Conservation (phyloP, 108 stramenopile species). For the Pseudonitzschia multiseries region DNA sequence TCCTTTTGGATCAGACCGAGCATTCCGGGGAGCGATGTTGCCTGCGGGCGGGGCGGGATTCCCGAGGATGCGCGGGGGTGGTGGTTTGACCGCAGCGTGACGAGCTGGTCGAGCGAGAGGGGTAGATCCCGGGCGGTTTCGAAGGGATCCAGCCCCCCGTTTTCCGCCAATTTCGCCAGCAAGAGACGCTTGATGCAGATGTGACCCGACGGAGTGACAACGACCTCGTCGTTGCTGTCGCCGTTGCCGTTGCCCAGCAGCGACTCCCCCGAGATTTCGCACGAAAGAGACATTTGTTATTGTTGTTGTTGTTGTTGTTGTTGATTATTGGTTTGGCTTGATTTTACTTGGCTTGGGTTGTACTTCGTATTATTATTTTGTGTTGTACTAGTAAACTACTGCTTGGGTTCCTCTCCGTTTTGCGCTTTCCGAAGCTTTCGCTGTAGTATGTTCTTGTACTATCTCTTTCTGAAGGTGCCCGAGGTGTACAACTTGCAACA, state of each 20-base stretch:
- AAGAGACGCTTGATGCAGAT: constrained; percentile 67
- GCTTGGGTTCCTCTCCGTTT: too few relatives aligned
- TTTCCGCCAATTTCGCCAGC: constrained; percentile 71
- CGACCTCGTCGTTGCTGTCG: constrained; percentile 42
- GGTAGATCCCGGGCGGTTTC: constrained; percentile 31
- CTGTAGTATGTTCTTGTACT: too few relatives aligned
- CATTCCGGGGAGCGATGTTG: constrained; percentile 64
- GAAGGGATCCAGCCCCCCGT: constrained; percentile 81
- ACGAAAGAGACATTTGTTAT: constrained; percentile 43
- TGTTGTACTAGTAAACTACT: too few relatives aligned
- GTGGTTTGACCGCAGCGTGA: constrained; percentile 43
- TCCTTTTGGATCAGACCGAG: constrained; percentile 72
- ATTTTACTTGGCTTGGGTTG: neutral
- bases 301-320: neutral
- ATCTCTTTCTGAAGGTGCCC: too few relatives aligned
- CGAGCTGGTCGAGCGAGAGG: constrained; percentile 58
- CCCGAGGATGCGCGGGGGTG: neutral
- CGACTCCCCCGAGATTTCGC: constrained; percentile 70
- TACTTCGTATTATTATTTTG: too few relatives aligned
- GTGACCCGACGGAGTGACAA: constrained; percentile 82
- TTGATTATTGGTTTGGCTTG: neutral
- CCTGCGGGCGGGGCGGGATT: constrained; percentile 55
- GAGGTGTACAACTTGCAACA: too few relatives aligned
- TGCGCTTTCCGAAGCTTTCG: too few relatives aligned
- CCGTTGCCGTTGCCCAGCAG: constrained; percentile 21